Conservation (phyloP, 176 grass and related monocot species). For the maize (Zea mays) region DNA sequence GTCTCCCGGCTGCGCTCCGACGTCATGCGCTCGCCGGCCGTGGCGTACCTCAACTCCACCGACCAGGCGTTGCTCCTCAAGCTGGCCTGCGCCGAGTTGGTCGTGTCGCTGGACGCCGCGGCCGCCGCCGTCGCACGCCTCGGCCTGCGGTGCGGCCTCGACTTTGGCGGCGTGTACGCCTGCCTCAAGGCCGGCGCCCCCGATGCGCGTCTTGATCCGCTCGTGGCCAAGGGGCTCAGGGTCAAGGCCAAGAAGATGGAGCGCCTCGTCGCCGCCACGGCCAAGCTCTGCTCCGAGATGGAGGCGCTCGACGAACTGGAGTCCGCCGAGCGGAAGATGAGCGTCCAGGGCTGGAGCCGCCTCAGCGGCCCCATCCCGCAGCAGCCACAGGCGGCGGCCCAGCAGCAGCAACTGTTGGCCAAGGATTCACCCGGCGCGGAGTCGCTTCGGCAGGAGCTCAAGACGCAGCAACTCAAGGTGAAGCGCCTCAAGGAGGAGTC, state of each 20-base stretch:
- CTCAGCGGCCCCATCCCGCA: slow-evolving; percentile 71
- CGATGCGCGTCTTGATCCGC: slow-evolving; percentile 45
- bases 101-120: slow-evolving; percentile 57
- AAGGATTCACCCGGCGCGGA: slow-evolving; percentile 30
- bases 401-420: neutral
- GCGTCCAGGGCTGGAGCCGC: slow-evolving; percentile 44
- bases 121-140: slow-evolving; percentile 63
- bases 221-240: slow-evolving; percentile 51
- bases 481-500: slow-evolving; percentile 71
- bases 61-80: slow-evolving; percentile 77
- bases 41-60: slow-evolving; percentile 79
- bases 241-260: slow-evolving; percentile 80
- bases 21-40: slow-evolving; percentile 73
- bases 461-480: slow-evolving; percentile 66
- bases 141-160: slow-evolving; percentile 55
- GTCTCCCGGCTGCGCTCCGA: slow-evolving; percentile 62
- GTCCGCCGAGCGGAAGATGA: slow-evolving; percentile 64
- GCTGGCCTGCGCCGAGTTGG: slow-evolving; percentile 77
- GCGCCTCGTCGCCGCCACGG: slow-evolving; percentile 52
- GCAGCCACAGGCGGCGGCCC: neutral
- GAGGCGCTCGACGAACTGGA: slow-evolving; percentile 71
- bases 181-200: slow-evolving; percentile 49
- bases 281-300: slow-evolving; percentile 75
- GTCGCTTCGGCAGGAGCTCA: slow-evolving; percentile 58
- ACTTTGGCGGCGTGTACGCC: slow-evolving; percentile 57